Evolutionary conservation across 495 filamentous ascomycete species (phyloP), one percentile per base, ranked within the genome.

Genomic region (Xylaria scruposa): DNA sequence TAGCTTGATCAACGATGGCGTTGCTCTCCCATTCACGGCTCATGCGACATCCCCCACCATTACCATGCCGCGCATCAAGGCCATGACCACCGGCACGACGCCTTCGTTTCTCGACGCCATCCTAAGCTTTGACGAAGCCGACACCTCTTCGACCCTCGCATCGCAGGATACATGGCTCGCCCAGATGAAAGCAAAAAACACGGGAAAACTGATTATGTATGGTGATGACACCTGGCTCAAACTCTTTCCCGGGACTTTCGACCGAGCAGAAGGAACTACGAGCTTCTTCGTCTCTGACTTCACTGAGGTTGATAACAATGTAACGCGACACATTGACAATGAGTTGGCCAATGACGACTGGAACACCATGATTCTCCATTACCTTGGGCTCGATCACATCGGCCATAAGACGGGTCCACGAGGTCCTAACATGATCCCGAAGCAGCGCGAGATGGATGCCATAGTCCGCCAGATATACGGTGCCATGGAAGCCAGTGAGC

Each of bases 281-380:
- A 98, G 95, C 81, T 99, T 99, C 79, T 99, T 98, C 80, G 96
- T 99, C 72, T 95, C 96, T 81, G 97, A 99, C 80, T 99, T 98
- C 74, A 94, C 93, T 21, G 96, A 99, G 84, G 96, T 99, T 67
- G 96, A 99, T 80, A 91, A 93, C 76, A 99, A 99, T 83, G 96
- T 99, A 76, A 99, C 96, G 9, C 88, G 96, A 64, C 94, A 99
- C 82, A 82, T 98, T 46, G 84, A 91, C 8, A 82, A 83, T 15
- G 95, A 98, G 81, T 86, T 99, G 69, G 76, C 81, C 46, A 88
- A 86, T 36, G 81, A 88, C 76, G 96, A 99, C 80, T 99, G 96
- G 96, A 92, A 94, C 80, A 94, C 89, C 8, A 90, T 98, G 88
- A 88, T 99, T 29, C 86, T 99, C 81, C 96, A 99, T 85, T 99